A percentile compares a stretch with the other conserved stretches of the same genome.
Evolutionary conservation across 768 basidiomycete genomes (phyloP).

Genomic region (Lanmaoa pseudosensibilis): DNA sequence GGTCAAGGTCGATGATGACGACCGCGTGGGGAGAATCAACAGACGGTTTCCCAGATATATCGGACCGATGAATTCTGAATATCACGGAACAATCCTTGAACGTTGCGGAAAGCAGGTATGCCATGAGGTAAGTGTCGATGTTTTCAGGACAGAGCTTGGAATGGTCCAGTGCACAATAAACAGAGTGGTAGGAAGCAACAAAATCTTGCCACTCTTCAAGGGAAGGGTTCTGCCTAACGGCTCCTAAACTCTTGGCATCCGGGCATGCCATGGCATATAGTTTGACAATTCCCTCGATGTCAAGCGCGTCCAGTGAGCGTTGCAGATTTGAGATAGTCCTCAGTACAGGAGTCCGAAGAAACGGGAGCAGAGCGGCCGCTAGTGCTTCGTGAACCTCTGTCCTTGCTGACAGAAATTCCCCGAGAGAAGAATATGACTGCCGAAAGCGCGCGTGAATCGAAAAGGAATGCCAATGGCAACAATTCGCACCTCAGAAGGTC

Average conservation of each 20-base stretch:
- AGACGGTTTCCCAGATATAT: conserved; percentile 26
- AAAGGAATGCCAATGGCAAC: background rate
- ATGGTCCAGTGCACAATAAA: conserved; percentile 37
- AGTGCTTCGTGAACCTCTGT: conserved; percentile 50
- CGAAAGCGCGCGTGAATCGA: background rate
- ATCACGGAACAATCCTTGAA: conserved; percentile 96
- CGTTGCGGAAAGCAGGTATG: conserved; percentile 84
- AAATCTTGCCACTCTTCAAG: conserved; percentile 68
- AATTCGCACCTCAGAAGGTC: conserved; percentile 56
- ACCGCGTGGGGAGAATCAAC: conserved; percentile 38
- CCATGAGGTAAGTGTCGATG: conserved; percentile 63
- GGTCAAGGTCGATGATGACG: conserved; percentile 83
- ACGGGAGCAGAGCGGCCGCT: conserved; percentile 45
- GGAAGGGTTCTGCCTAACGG: conserved; percentile 48
- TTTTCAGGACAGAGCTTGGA: conserved; percentile 40
- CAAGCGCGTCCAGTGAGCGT: conserved; percentile 73
- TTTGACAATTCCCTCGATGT: conserved; percentile 76
- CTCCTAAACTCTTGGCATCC: conserved; percentile 25
- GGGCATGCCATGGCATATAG: conserved; percentile 32
- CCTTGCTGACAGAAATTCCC: conserved; percentile 16
- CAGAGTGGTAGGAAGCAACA: conserved; percentile 49
- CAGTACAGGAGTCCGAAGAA: conserved; percentile 53
- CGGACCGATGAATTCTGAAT: conserved; percentile 32
- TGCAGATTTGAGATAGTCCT: conserved; percentile 60
- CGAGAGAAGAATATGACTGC: conserved; percentile 11